Evolutionary conservation across 371 early-diverging fungal species (phyloP).

Genomic region (Haplosporangium sp.): DNA sequence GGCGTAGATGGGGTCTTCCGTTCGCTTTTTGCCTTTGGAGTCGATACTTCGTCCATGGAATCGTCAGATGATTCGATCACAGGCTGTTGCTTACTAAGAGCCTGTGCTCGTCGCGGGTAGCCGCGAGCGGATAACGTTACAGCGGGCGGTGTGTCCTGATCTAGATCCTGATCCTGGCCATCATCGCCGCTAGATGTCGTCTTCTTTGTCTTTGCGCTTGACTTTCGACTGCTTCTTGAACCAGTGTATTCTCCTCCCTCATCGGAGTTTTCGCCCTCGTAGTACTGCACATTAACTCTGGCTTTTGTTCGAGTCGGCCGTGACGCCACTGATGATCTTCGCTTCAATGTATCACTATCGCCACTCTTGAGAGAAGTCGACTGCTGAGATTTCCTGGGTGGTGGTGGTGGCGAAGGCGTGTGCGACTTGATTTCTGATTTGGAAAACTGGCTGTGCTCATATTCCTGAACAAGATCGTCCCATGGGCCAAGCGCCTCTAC

Average conservation of each 20-base stretch:
- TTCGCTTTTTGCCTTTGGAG: conserved; percentile 21
- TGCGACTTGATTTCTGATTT: conserved; percentile 41
- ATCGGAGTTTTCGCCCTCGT: conserved; percentile 47
- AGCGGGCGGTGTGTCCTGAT: conserved; percentile 30
- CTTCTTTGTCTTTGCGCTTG: conserved; percentile 27
- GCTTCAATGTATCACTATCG: conserved; percentile 34
- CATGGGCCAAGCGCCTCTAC: conserved; percentile 46
- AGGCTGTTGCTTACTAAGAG: conserved; percentile 24
- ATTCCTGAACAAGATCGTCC: conserved; percentile 53
- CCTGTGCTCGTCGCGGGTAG: conserved; percentile 31
- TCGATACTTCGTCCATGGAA: conserved; percentile 34
- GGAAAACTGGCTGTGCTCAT: conserved; percentile 53
- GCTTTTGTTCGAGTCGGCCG: conserved; percentile 44
- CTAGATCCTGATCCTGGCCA: conserved; percentile 41
- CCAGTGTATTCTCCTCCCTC: conserved; percentile 35
- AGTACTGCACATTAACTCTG: conserved; percentile 44
- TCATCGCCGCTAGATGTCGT: conserved; percentile 49
- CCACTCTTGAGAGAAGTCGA: conserved; percentile 15
- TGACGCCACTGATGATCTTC: conserved; percentile 14
- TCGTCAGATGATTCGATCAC: conserved; percentile 37
- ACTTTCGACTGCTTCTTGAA: conserved; percentile 18
- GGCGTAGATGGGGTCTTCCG: conserved; percentile 25
- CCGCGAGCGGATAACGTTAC: conserved; percentile 40
- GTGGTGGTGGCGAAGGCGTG: conserved; percentile 43
- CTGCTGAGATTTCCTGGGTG: conserved; percentile 20